Percentiles rank a stretch among this genome's conserved stretches.
Conservation (phyloP, 2,329 filamentous ascomycete genomes). For the Botrytis deweyae region DNA sequence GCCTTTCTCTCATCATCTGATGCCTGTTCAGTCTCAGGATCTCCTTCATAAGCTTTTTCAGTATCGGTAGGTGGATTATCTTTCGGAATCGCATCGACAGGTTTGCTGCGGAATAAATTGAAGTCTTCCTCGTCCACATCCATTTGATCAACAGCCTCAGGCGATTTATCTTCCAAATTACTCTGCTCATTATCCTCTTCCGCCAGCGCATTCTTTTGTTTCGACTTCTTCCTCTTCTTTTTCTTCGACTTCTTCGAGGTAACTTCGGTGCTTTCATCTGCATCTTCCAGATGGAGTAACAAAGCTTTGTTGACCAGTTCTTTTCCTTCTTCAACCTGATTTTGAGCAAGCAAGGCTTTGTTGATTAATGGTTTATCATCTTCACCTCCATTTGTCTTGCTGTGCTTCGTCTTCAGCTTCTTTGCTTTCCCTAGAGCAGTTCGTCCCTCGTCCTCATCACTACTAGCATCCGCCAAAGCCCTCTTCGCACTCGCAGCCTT, state of each 20-base stretch:
- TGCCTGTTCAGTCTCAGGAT: slow-evolving; percentile 6
- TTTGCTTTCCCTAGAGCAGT: slow-evolving; percentile 40
- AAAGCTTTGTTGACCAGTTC: slow-evolving; percentile 20
- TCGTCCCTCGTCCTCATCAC: slow-evolving; percentile 41
- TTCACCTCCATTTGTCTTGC: background rate
- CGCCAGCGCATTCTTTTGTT: slow-evolving; percentile 14
- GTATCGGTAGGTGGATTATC: background rate
- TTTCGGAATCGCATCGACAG: slow-evolving; percentile 5
- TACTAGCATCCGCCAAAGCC: slow-evolving; percentile 35
- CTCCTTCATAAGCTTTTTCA: slow-evolving; percentile 20
- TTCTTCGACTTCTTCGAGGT: slow-evolving; percentile 23
- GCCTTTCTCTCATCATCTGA: slow-evolving; percentile 12
- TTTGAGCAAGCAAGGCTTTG: slow-evolving; percentile 19
- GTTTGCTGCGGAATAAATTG: slow-evolving; percentile 21
- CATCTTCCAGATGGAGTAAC: slow-evolving; percentile 12
- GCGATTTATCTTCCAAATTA: slow-evolving; percentile 2
- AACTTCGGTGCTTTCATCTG: slow-evolving; percentile 9
- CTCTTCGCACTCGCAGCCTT: slow-evolving; percentile 38
- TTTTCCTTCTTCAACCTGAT: slow-evolving; percentile 9
- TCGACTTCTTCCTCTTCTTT: slow-evolving; percentile 23
- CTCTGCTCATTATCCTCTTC: slow-evolving; percentile 5
- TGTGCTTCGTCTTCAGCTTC: slow-evolving; percentile 32
- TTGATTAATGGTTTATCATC: slow-evolving; percentile 19
- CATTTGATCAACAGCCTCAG: slow-evolving; percentile 15
- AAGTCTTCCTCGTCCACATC: slow-evolving; percentile 16